Evolutionary conservation across 257 asterid genomes (phyloP).

Genomic region (Nicotiana sylvestris): DNA sequence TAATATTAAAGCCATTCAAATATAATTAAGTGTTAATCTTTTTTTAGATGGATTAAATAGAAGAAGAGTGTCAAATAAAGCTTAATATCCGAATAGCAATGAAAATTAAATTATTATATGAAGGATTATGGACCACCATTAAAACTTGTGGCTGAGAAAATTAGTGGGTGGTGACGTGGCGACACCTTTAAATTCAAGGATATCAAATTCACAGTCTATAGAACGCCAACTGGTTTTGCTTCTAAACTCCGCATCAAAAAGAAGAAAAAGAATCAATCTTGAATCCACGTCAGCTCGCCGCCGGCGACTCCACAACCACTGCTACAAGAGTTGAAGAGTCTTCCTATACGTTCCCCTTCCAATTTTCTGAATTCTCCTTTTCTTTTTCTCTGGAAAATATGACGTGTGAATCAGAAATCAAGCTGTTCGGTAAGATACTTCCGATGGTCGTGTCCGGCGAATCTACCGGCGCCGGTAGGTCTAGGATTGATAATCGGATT

Average conservation of each 20-base stretch:
- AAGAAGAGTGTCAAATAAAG: too few relatives aligned
- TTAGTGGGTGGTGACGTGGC: constrained; percentile 44
- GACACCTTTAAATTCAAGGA: constrained; percentile 22
- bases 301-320: background rate
- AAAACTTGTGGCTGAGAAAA: constrained; percentile 67
- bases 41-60: too few relatives aligned
- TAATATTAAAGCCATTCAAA: too few relatives aligned
- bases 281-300: background rate
- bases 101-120: background rate
- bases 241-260: background rate
- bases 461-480: constrained; percentile 3
- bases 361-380: background rate
- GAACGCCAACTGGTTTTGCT: constrained; percentile 42
- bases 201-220: constrained; percentile 34
- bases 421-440: constrained; percentile 65
- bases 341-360: background rate
- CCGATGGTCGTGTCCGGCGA: constrained; percentile 4
- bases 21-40: too few relatives aligned
- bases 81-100: too few relatives aligned
- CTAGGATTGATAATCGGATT: constrained; percentile 15
- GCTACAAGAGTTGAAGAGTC: background rate
- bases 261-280: background rate
- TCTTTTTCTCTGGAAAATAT: background rate
- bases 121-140: background rate
- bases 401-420: constrained; percentile 50